These are phyloP conservation scores for Limnanthes douglasii DNA, from an alignment of 345 rosid genomes.

Conservation along the genomic window DNA sequence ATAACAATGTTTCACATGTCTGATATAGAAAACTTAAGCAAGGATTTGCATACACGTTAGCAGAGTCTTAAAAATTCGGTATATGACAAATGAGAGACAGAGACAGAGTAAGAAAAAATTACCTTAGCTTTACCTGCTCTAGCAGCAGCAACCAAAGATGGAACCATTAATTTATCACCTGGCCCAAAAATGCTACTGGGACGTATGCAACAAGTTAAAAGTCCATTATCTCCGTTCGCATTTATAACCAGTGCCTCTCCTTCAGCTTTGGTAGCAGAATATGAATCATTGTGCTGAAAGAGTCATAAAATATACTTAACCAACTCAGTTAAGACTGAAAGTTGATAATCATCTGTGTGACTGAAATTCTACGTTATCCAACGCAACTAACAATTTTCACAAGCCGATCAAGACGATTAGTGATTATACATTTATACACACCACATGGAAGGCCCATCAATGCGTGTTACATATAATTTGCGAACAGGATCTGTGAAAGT, in stretches of 20 bases:
- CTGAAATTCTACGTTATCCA: too few relatives aligned
- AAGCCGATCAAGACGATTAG: too few relatives aligned
- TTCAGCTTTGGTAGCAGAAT: conserved; percentile 85
- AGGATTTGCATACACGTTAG: background rate
- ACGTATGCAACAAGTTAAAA: conserved; percentile 82
- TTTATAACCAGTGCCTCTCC: conserved; percentile 59
- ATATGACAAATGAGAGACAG: background rate
- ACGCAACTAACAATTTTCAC: too few relatives aligned
- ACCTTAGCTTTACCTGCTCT: conserved; percentile 92
- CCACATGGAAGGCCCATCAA: too few relatives aligned
- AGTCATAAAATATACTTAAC: conserved; percentile 1
- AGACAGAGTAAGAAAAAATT: conserved; percentile 5
- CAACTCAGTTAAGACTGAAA: too few relatives aligned
- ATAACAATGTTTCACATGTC: too few relatives aligned
- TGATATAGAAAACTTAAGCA: background rate
- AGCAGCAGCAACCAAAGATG: conserved; percentile 69
- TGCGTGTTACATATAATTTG: too few relatives aligned
- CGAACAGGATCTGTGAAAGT: too few relatives aligned
- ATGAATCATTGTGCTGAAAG: conserved; percentile 73
- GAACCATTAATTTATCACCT: conserved; percentile 78
- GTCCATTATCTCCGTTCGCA: conserved; percentile 61
- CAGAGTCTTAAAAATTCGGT: background rate
- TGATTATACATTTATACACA: too few relatives aligned
- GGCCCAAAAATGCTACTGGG: conserved; percentile 96
- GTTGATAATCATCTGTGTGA: too few relatives aligned